Percentiles rank a stretch among this genome's conserved stretches.
Evolutionary conservation across 2,329 filamentous ascomycete species (phyloP).

Genomic region (Colletotrichum sp.): DNA sequence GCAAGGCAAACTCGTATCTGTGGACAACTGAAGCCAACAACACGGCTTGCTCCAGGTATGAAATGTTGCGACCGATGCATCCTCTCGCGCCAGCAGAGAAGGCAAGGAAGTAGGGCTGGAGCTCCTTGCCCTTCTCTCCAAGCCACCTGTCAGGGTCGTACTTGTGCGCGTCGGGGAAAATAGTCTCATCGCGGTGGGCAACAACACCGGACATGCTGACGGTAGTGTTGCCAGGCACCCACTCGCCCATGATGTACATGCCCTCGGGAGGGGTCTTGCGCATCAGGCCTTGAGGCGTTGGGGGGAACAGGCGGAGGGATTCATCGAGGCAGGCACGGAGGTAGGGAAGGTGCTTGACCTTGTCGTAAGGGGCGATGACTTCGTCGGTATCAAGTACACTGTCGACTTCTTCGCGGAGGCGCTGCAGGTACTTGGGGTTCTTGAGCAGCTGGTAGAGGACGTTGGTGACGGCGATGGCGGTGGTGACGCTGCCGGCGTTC

Average conservation of each 20-base stretch:
- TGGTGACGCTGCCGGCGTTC: conserved; percentile 56
- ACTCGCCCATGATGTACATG: conserved; percentile 45
- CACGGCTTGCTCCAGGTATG: conserved; percentile 51
- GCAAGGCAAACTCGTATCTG: conserved; percentile 43
- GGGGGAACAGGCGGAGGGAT: conserved; percentile 48
- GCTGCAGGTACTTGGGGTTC: conserved; percentile 44
- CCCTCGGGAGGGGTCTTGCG: conserved; percentile 51
- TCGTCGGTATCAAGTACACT: conserved; percentile 46
- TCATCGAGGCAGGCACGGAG: conserved; percentile 59
- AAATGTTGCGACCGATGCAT: conserved; percentile 36
- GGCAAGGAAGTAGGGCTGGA: conserved; percentile 42
- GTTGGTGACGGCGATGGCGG: conserved; percentile 53
- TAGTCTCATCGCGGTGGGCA: conserved; percentile 2
- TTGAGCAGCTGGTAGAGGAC: conserved; percentile 57
- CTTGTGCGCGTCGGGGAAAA: conserved; percentile 7
- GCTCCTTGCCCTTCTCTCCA: conserved; percentile 40
- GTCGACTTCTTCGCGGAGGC: conserved; percentile 51
- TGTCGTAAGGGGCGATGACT: conserved; percentile 52
- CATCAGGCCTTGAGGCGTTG: conserved; percentile 46
- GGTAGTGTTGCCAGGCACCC: conserved; percentile 46
- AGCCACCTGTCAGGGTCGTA: conserved; percentile 42
- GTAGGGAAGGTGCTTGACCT: conserved; percentile 56
- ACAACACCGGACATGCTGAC: conserved; percentile 45
- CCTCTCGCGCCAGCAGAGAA: conserved; percentile 34
- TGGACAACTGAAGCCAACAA: conserved; percentile 46